A percentile compares a stretch with the other conserved stretches of the same genome.
These are phyloP conservation scores for Boletellus emodensis DNA, from an alignment of 768 basidiomycete species.

Conservation along the genomic window DNA sequence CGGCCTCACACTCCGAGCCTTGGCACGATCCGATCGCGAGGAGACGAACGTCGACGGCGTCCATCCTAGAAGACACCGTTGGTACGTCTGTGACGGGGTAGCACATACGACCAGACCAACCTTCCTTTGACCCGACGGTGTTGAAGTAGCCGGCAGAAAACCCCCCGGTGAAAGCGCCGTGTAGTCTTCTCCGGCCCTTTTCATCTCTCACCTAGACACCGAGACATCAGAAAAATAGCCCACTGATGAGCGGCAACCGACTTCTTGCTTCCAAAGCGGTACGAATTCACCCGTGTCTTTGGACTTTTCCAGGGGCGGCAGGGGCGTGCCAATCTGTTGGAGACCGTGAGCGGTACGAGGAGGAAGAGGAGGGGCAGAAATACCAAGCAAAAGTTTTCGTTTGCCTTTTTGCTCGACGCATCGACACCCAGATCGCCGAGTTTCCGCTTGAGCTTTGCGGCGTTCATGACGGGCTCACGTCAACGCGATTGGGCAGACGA, in stretches of 20 bases:
- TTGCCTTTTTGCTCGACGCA: conserved; percentile 62
- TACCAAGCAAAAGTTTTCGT: conserved; percentile 84
- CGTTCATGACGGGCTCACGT: conserved; percentile 32
- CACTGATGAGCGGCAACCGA: conserved; percentile 33
- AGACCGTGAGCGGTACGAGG: not conserved
- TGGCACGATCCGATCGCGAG: conserved; percentile 72
- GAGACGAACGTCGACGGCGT: conserved; percentile 90
- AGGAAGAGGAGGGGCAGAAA: conserved; percentile 13
- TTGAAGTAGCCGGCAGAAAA: conserved; percentile 99
- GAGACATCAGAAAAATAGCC: conserved; percentile 17
- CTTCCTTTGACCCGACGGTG: conserved; percentile 93
- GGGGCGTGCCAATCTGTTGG: conserved; percentile 77
- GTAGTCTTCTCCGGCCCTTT: conserved; percentile 86
- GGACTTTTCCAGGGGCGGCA: conserved; percentile 91
- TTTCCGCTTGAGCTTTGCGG: conserved; percentile 73
- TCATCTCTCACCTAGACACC: conserved; percentile 78
- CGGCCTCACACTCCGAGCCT: conserved; percentile 52
- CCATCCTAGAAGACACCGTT: conserved; percentile 67
- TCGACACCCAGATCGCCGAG: conserved; percentile 78
- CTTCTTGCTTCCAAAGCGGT: conserved; percentile 97
- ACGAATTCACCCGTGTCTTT: conserved; percentile 94
- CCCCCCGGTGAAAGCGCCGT: conserved; percentile 97
- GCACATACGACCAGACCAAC: conserved; percentile 35
- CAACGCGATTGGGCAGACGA: not conserved
- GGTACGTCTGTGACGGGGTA: not conserved